phyloP scores from a whole-genome alignment of 805 yeast genomes.

The Hanseniaspora guilliermondii region DNA sequence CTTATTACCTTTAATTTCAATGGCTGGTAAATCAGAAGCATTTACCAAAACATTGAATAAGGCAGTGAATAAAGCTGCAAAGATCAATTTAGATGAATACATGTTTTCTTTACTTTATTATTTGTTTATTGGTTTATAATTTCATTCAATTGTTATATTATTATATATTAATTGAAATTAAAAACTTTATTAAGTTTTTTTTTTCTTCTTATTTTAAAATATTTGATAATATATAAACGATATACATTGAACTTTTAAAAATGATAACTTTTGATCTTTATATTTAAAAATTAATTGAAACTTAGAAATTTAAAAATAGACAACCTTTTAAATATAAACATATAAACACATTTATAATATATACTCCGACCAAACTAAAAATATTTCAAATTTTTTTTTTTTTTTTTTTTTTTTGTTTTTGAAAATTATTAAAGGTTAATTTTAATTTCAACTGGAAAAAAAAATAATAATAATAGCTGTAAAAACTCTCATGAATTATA shows the following conservation, averaged over 20 bases:
- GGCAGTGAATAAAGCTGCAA: conserved; percentile 26
- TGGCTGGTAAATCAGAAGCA: conserved; percentile 44
- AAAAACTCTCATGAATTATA: background rate
- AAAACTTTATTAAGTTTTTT: background rate
- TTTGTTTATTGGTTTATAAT: conserved; percentile 25
- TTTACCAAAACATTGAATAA: conserved; percentile 22
- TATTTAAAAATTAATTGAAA: no score
- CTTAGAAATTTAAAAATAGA: no score
- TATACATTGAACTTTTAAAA: background rate
- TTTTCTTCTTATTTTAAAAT: background rate
- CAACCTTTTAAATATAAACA: no score
- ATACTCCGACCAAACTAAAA: background rate
- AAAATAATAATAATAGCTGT: background rate
- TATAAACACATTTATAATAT: no score
- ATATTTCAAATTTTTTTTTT: no score
- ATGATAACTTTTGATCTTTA: no score
- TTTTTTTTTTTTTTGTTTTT: no score
- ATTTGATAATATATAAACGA: background rate
- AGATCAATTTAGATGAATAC: conserved; percentile 9
- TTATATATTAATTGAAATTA: no score
- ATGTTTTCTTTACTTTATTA: background rate
- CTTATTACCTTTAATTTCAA: conserved; percentile 66
- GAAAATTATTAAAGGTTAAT: background rate
- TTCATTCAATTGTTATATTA: no score
- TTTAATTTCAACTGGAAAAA: background rate